phyloP scores from a whole-genome alignment of 106 monocot species.

The Dendrobium huoshanense region DNA sequence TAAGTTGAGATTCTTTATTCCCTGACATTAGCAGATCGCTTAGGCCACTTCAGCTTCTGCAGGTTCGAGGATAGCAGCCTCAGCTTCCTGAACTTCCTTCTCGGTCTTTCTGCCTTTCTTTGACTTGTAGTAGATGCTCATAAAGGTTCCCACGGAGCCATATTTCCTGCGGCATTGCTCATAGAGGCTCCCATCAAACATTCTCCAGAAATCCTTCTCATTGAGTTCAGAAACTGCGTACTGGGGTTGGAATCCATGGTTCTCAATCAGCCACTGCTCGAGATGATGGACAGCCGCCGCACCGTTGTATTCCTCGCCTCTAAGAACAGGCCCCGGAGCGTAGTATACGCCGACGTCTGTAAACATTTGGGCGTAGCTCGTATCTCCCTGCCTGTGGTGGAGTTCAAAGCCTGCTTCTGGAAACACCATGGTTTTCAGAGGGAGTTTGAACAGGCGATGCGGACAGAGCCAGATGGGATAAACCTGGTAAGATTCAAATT shows the following conservation, averaged over 20 bases:
- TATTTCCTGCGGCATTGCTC: slow-evolving; percentile 37
- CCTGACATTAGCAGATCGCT: background rate
- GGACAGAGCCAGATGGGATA: slow-evolving; percentile 30
- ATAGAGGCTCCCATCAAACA: slow-evolving; percentile 32
- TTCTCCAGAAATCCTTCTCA: slow-evolving; percentile 42
- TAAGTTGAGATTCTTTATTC: background rate
- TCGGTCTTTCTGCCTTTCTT: slow-evolving; percentile 43
- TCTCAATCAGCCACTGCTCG: slow-evolving; percentile 35
- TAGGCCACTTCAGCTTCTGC: slow-evolving; percentile 18
- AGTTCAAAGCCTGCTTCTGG: slow-evolving; percentile 28
- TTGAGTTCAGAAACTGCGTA: slow-evolving; percentile 36
- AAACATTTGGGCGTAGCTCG: slow-evolving; percentile 40
- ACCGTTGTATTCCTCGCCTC: slow-evolving; percentile 33
- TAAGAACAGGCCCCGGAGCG: slow-evolving; percentile 18
- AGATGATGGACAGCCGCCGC: slow-evolving; percentile 17
- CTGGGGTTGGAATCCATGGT: slow-evolving; percentile 31
- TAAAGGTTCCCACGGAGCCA: slow-evolving; percentile 34
- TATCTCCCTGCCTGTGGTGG: slow-evolving; percentile 35
- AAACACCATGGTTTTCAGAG: slow-evolving; percentile 27
- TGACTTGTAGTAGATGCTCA: slow-evolving; percentile 39
- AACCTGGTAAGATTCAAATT: slow-evolving; percentile 11
- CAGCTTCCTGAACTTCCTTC: slow-evolving; percentile 37
- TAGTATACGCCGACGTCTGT: slow-evolving; percentile 33
- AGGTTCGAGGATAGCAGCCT: slow-evolving; percentile 20
- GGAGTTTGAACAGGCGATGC: slow-evolving; percentile 26